These are phyloP conservation scores for Picochlorum costavermella DNA, from an alignment of 139 green algal genomes.

Conservation along the genomic window DNA sequence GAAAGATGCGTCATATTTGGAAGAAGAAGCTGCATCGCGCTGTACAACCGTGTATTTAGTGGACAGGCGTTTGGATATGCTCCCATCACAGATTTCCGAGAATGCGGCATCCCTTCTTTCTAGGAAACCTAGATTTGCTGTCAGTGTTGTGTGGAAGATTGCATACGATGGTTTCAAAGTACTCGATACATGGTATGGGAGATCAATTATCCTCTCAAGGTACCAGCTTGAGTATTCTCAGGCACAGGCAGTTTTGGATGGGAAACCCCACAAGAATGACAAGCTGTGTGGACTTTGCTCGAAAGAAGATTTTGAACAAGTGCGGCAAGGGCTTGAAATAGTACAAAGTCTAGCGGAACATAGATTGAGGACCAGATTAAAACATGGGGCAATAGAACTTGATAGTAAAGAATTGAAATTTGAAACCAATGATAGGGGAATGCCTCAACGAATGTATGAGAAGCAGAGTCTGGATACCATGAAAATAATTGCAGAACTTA, in stretches of 20 bases:
- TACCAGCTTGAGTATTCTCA: constrained; percentile 83
- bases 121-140: constrained; percentile 67
- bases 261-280: constrained; percentile 1
- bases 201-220: constrained; percentile 72
- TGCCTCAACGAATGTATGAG: constrained; percentile 36
- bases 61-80: constrained; percentile 72
- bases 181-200: constrained; percentile 48
- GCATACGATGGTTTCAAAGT: constrained; percentile 23
- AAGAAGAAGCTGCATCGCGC: constrained; percentile 58
- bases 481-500: constrained; percentile 93
- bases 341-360: constrained; percentile 55
- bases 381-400: constrained; percentile 59
- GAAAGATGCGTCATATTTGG: constrained; percentile 51
- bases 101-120: constrained; percentile 75
- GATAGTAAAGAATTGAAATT: constrained; percentile 77
- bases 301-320: constrained; percentile 53
- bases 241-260: constrained; percentile 86
- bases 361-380: constrained; percentile 40
- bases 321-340: constrained; percentile 43
- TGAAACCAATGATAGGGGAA: constrained; percentile 59
- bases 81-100: constrained; percentile 79
- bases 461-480: constrained; percentile 61
- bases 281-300: constrained; percentile 32
- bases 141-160: constrained; percentile 86
- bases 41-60: constrained; percentile 56